Evolutionary conservation across 2,329 filamentous ascomycete species (phyloP).

Genomic region (Bipolaris bicolor): DNA sequence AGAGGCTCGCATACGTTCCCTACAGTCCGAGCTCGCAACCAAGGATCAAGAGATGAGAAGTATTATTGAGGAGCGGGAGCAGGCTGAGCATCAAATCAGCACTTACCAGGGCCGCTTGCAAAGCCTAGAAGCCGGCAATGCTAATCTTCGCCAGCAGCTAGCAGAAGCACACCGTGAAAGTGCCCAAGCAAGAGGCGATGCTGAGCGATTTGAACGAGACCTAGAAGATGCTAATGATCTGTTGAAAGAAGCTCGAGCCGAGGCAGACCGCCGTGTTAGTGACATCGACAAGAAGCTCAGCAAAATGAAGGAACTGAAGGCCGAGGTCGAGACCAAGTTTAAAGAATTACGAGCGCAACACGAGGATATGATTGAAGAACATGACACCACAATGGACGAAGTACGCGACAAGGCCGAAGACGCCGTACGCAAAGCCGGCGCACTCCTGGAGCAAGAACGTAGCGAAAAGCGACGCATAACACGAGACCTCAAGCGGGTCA

Average conservation of each 20-base stretch:
- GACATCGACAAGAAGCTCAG: constrained; percentile 41
- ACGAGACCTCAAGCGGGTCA: constrained; percentile 35
- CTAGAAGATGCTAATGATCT: constrained; percentile 35
- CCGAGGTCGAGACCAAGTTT: constrained; percentile 32
- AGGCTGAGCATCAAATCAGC: constrained; percentile 33
- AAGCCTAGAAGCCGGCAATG: constrained; percentile 35
- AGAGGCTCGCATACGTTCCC: constrained; percentile 6
- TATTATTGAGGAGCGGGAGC: constrained; percentile 33
- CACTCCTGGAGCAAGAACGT: constrained; percentile 42
- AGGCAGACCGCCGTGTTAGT: constrained; percentile 36
- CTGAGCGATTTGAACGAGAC: constrained; percentile 36
- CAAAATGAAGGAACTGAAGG: constrained; percentile 36
- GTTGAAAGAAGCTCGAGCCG: constrained; percentile 31
- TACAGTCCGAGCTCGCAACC: constrained; percentile 22
- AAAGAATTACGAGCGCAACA: constrained; percentile 37
- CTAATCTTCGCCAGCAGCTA: constrained; percentile 43
- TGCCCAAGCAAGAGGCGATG: constrained; percentile 31
- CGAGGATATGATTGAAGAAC: constrained; percentile 35
- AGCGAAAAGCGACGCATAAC: constrained; percentile 37
- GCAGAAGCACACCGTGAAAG: constrained; percentile 39
- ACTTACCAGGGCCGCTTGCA: constrained; percentile 39
- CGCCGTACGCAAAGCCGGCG: constrained; percentile 41
- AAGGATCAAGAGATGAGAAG: constrained; percentile 37
- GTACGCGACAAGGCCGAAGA: constrained; percentile 46
- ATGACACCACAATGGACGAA: constrained; percentile 35